These are phyloP conservation scores for Penicillium sclerotiorum DNA, from an alignment of 2,329 filamentous ascomycete species.

Conservation along the genomic window DNA sequence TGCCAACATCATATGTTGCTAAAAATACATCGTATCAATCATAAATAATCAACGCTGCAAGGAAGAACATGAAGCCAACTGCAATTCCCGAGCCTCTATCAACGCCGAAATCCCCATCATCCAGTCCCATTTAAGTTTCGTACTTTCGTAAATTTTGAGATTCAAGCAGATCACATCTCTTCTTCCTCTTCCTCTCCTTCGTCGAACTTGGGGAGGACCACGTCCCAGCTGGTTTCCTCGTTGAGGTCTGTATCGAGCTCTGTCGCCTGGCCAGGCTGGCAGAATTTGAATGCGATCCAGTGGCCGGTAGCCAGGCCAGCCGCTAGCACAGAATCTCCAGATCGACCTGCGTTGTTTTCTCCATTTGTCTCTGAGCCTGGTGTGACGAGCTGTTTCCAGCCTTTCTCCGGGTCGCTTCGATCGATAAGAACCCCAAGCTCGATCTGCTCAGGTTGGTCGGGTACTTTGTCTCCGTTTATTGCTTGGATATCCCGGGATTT, in stretches of 20 bases:
- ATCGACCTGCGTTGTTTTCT: slow-evolving; percentile 1
- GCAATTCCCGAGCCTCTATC: too few species aligned
- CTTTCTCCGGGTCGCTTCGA: slow-evolving; percentile 51
- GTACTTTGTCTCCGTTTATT: slow-evolving; percentile 42
- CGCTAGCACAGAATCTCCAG: slow-evolving; percentile 27
- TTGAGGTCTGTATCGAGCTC: slow-evolving; percentile 31
- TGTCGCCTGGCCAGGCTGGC: slow-evolving; percentile 18
- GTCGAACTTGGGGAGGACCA: slow-evolving; percentile 36
- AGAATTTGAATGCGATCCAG: slow-evolving; percentile 40
- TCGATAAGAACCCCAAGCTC: slow-evolving; percentile 53
- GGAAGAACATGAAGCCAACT: too few species aligned
- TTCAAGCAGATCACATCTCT: too few species aligned
- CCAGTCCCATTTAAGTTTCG: not conserved
- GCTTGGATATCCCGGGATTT: slow-evolving; percentile 45
- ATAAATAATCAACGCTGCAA: too few species aligned
- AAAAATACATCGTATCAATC: too few species aligned
- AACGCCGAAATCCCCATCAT: not conserved
- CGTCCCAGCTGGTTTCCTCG: slow-evolving; percentile 39
- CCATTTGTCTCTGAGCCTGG: not conserved
- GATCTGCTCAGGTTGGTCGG: slow-evolving; percentile 45
- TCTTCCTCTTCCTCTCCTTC: slow-evolving; percentile 37
- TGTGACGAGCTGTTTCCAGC: slow-evolving; percentile 42
- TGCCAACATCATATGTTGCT: too few species aligned
- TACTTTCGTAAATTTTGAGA: too few species aligned
- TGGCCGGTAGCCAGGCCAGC: slow-evolving; percentile 35